Evolutionary conservation across 192 early-diverging fungal genomes (phyloP).

Genomic region (Coemansia sp.): DNA sequence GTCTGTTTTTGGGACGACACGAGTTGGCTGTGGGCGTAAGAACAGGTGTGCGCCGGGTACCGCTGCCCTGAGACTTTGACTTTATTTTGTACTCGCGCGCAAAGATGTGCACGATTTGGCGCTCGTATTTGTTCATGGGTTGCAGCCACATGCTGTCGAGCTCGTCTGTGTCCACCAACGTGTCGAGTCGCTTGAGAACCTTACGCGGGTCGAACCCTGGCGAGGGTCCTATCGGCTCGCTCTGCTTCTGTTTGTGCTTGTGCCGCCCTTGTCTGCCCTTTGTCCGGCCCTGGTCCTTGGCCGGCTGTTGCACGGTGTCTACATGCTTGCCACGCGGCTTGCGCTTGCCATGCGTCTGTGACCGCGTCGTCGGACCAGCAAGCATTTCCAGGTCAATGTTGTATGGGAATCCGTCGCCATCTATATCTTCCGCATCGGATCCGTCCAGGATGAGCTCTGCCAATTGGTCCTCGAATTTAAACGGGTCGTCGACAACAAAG

Average conservation of each 20-base stretch:
- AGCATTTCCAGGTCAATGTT: constrained; percentile 29
- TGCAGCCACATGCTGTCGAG: constrained; percentile 48
- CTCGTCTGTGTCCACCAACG: constrained; percentile 24
- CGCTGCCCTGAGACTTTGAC: constrained; percentile 48
- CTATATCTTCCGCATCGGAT: constrained; percentile 18
- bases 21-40: constrained; percentile 32
- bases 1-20: constrained; percentile 22
- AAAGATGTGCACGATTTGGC: constrained; percentile 44
- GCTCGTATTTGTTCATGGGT: constrained; percentile 49
- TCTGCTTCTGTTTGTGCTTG: constrained; percentile 16
- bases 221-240: constrained; percentile 9
- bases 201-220: constrained; percentile 38
- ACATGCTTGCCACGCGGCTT: background rate
- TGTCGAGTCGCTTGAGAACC: constrained; percentile 35
- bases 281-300: background rate
- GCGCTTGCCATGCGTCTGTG: constrained; percentile 1
- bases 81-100: constrained; percentile 46
- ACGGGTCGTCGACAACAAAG: constrained; percentile 28
- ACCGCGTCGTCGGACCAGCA: background rate
- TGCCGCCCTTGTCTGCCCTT: constrained; percentile 17
- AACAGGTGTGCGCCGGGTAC: constrained; percentile 28
- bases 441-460: constrained; percentile 10
- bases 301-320: background rate
- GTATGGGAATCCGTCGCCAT: constrained; percentile 38
- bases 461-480: constrained; percentile 21